A percentile compares a stretch with the other conserved stretches of the same genome.
Conservation (phyloP, 2,329 filamentous ascomycete species). For the Periconia macrospinosa region DNA sequence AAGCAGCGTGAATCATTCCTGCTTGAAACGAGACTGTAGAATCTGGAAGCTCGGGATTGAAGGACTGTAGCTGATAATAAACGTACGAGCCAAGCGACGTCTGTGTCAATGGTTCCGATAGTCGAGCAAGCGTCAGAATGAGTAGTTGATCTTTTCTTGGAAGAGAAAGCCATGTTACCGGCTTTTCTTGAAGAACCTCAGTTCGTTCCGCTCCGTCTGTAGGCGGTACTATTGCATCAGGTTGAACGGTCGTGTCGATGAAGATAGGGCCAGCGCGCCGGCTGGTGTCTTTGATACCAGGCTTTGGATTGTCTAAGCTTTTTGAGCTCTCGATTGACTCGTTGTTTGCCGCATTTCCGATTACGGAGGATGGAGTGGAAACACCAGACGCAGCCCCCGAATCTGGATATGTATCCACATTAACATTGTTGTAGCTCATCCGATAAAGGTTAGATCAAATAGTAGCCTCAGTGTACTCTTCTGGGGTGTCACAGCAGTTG, state of each 20-base stretch:
- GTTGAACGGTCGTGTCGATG: conserved; percentile 22
- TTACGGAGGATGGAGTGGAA: background rate
- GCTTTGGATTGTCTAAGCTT: background rate
- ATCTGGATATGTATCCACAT: background rate
- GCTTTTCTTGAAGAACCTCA: conserved; percentile 43
- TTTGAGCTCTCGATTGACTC: background rate
- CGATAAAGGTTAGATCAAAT: background rate
- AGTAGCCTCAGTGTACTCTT: too few species aligned
- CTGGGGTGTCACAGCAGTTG: too few species aligned
- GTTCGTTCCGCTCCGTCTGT: conserved; percentile 24
- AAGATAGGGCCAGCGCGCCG: background rate
- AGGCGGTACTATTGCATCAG: conserved; percentile 17
- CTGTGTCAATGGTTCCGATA: conserved; percentile 82
- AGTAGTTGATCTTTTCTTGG: conserved; percentile 77
- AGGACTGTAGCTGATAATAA: conserved; percentile 86
- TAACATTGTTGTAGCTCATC: background rate
- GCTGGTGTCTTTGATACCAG: background rate
- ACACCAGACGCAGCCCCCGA: background rate
- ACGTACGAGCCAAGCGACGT: conserved; percentile 69
- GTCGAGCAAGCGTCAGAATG: conserved; percentile 74
- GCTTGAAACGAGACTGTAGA: conserved; percentile 74
- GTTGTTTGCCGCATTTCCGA: background rate
- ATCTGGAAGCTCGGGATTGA: conserved; percentile 61
- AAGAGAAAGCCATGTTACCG: conserved; percentile 70
- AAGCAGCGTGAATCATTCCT: conserved; percentile 75